Conservation (phyloP, 192 early-diverging fungal genomes). For the Backusella morwellensis region DNA sequence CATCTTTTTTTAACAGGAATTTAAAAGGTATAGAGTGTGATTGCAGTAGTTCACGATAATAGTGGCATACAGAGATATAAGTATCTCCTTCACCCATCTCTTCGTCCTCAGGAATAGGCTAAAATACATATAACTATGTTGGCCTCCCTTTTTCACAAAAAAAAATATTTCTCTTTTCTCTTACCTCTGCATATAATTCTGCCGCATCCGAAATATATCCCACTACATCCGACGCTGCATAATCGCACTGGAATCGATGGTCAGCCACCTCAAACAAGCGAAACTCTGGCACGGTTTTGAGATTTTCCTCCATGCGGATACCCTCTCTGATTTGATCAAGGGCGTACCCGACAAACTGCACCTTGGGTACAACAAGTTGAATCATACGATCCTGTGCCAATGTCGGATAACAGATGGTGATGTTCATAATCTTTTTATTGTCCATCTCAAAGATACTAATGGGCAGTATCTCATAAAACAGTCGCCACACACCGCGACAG, state of each 20-base stretch:
- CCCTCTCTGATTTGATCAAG: conserved; percentile 24
- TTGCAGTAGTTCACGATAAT: conserved; percentile 62
- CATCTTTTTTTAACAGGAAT: conserved; percentile 67
- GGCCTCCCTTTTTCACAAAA: too few relatives aligned
- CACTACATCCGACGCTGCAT: conserved; percentile 46
- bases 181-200: conserved; percentile 56
- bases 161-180: neutral
- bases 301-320: conserved; percentile 19
- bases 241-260: conserved; percentile 47
- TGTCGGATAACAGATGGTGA: conserved; percentile 62
- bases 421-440: conserved; percentile 66
- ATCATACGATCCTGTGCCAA: conserved; percentile 59
- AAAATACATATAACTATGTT: neutral
- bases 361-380: conserved; percentile 70
- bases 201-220: conserved; percentile 12
- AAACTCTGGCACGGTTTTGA: conserved; percentile 44
- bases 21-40: conserved; percentile 84
- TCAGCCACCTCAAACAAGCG: conserved; percentile 50
- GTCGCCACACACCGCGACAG: neutral
- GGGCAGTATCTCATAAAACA: conserved; percentile 86
- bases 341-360: neutral
- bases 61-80: conserved; percentile 72
- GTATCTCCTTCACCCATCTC: conserved; percentile 27
- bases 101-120: conserved; percentile 51
- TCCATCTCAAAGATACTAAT: conserved; percentile 83